Base-by-base conservation (phyloP, 2,329 filamentous ascomycete genomes). In the Stylonectria norvegica region DNA sequence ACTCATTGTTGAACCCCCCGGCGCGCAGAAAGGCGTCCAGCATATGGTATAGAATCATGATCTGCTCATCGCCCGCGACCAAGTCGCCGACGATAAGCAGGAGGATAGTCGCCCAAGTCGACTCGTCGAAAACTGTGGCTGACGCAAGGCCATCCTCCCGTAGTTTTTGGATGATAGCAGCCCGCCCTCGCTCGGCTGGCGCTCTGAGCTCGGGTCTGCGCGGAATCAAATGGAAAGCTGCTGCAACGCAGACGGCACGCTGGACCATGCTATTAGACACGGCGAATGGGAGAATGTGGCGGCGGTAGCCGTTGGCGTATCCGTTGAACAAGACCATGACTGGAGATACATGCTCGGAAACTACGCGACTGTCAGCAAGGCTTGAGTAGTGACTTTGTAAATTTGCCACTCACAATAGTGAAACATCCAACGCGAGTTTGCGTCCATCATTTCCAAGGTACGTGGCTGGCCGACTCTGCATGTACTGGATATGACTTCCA, bases 41-140 rank as follows among this genome's bases (percentile, higher is more conserved):
- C 42, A 45, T 45, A 22, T 45, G 42, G 17, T 45, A 45, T 16
- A 45, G 11, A 2, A 45, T 45, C 42, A 45, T 45, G 38, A 45
- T 38, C 33, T 45, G 42, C 38, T 45, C 42, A 20, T 45, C 42
- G 11, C 42, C 42, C 6, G 38, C 32, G 8, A 45, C 35, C 5
- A 45, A 30, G 20, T 45, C 42, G 1, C 38, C 42, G 6, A 45
- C 42, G 15, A 42, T 45, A 4, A 45, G 34, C 17, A 45, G 34
- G 16, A 45, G 5, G 14, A 45, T 45, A 18, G 42, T 45, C 8
- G 42, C 42, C 42, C 42, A 45, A 7, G 42, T 45, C 2, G 38
- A 33, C 10, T 42, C 42, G 20, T 45, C 42, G 16, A 45, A 31
- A n/a, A 36, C 33, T 7, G 42, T 19, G 2, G 28, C 12, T 4